These are phyloP conservation scores for Cryptococcus amylolentus DNA, from an alignment of 1,284 basidiomycete species.

Conservation along the genomic window DNA sequence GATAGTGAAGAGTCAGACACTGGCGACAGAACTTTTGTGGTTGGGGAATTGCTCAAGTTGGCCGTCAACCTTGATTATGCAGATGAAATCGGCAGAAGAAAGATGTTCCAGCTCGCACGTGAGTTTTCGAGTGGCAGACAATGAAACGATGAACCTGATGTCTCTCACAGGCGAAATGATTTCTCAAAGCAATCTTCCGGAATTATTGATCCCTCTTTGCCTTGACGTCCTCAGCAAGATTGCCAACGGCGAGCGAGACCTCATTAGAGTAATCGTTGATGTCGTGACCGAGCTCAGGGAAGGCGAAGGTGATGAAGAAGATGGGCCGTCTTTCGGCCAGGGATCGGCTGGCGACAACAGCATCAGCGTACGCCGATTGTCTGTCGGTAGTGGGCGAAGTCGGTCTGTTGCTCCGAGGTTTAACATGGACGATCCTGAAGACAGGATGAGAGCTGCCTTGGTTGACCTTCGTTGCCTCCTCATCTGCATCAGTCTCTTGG, in stretches of 20 bases:
- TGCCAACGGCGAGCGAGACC: conserved; percentile 78
- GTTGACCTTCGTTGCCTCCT: conserved; percentile 77
- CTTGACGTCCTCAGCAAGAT: conserved; percentile 84
- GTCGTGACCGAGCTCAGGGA: conserved; percentile 77
- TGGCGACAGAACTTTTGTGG: conserved; percentile 59
- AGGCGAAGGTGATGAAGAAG: conserved; percentile 54
- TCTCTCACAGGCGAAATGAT: conserved; percentile 70
- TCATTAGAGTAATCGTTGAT: conserved; percentile 91
- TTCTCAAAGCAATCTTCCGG: conserved; percentile 73
- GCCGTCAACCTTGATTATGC: conserved; percentile 84
- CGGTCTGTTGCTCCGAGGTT: conserved; percentile 13
- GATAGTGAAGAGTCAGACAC: conserved; percentile 52
- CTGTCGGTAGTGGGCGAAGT: conserved; percentile 8
- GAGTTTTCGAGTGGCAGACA: conserved; percentile 43
- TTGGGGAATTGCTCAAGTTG: conserved; percentile 76
- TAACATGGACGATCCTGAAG: conserved; percentile 33
- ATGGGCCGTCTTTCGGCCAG: conserved; percentile 19
- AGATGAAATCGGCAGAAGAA: conserved; percentile 90
- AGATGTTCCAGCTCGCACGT: conserved; percentile 85
- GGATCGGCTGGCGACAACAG: conserved; percentile 14
- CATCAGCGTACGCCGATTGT: conserved; percentile 2
- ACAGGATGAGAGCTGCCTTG: conserved; percentile 55
- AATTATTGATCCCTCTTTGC: conserved; percentile 71
- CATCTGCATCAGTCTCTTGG: conserved; percentile 86
- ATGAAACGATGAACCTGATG: background rate